Conservation (phyloP, 1,284 basidiomycete genomes). For the Thecaphora thlaspeos region DNA sequence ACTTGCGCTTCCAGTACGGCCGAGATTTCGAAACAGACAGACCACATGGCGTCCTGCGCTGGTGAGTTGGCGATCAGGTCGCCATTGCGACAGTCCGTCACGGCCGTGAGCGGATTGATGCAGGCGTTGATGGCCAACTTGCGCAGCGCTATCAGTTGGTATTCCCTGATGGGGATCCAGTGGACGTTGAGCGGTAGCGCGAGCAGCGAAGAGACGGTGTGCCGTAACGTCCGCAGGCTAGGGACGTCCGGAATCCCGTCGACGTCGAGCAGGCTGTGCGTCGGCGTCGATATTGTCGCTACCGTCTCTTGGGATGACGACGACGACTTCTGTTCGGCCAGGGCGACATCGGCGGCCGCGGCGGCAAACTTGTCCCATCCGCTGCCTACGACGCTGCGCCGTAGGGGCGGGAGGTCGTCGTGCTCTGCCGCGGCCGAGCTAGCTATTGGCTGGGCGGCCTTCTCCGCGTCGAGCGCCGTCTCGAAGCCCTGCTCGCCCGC, state of each 20-base stretch:
- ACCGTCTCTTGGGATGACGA: too few relatives aligned
- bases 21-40: constrained; percentile 42
- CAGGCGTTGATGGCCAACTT: constrained; percentile 83
- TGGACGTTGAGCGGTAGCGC: constrained; percentile 50
- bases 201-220: constrained; percentile 43
- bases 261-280: constrained; percentile 19
- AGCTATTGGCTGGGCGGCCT: neutral
- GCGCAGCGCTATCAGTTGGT: constrained; percentile 73
- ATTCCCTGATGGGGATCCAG: constrained; percentile 71
- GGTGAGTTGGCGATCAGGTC: constrained; percentile 59
- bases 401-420: neutral
- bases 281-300: too few relatives aligned
- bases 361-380: constrained; percentile 28
- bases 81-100: constrained; percentile 79
- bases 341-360: constrained; percentile 4
- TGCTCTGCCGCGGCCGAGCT: neutral
- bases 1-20: constrained; percentile 46
- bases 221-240: constrained; percentile 28
- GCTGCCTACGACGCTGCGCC: constrained; percentile 1
- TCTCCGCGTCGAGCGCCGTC: neutral
- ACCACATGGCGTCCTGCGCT: constrained; percentile 44
- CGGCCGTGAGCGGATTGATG: constrained; percentile 83
- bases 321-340: too few relatives aligned
- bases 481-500: constrained; percentile 16
- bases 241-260: constrained; percentile 36